These are phyloP conservation scores for Epichloe glyceriae DNA, from an alignment of 2,329 filamentous ascomycete genomes.

Conservation along the genomic window DNA sequence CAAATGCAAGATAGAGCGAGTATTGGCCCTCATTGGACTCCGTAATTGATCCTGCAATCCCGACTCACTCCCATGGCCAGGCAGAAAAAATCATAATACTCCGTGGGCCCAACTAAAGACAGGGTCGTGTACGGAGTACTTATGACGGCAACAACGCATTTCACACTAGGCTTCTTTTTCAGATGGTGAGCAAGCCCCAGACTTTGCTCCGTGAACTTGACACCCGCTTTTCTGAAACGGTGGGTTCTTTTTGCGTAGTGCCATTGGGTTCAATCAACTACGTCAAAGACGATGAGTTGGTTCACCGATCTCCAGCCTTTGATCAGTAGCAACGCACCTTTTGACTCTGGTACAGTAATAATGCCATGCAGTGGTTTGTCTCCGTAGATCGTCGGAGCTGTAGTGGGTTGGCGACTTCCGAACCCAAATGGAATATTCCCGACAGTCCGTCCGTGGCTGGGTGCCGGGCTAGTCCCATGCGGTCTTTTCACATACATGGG, in stretches of 20 bases:
- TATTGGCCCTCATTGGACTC: not conserved
- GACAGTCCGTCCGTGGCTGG: not conserved
- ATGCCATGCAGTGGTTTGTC: too few species aligned
- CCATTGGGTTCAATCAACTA: not conserved
- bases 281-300: not conserved
- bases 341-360: too few species aligned
- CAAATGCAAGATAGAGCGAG: not conserved
- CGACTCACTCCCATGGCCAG: not conserved
- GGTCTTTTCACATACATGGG: too few species aligned
- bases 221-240: not conserved
- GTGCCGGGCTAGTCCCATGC: too few species aligned
- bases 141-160: too few species aligned
- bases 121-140: too few species aligned
- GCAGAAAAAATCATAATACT: not conserved
- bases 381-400: too few species aligned
- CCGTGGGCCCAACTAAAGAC: not conserved
- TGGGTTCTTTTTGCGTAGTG: not conserved
- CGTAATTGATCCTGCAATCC: not conserved
- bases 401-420: not conserved
- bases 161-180: not conserved
- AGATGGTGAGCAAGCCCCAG: not conserved
- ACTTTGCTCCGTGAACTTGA: not conserved
- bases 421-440: not conserved
- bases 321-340: too few species aligned
- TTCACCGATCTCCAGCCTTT: too few species aligned